Conservation (phyloP, 192 early-diverging fungal genomes). For the Backusella westeae region DNA sequence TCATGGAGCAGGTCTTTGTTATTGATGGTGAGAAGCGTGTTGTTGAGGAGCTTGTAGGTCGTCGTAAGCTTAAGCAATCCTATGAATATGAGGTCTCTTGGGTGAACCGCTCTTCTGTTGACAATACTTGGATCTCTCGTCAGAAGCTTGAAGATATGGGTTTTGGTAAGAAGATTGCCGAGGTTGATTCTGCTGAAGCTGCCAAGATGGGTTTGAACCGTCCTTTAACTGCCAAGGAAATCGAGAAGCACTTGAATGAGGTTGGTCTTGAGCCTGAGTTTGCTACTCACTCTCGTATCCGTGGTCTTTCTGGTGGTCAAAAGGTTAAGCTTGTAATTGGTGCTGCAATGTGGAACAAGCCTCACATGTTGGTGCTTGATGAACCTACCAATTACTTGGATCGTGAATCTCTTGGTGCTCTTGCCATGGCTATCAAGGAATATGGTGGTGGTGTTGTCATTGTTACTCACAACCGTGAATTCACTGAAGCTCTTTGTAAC, state of each 20-base stretch:
- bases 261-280: conserved; percentile 78
- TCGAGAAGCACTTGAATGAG: conserved; percentile 73
- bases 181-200: conserved; percentile 68
- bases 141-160: conserved; percentile 72
- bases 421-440: conserved; percentile 72
- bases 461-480: conserved; percentile 85
- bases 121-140: conserved; percentile 71
- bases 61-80: conserved; percentile 78
- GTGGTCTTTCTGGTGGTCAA: conserved; percentile 77
- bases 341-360: conserved; percentile 83
- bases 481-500: conserved; percentile 66
- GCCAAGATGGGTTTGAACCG: conserved; percentile 73
- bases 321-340: conserved; percentile 87
- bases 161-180: conserved; percentile 73
- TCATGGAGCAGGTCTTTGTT: conserved; percentile 47
- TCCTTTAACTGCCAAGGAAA: conserved; percentile 68
- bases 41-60: conserved; percentile 63
- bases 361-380: conserved; percentile 90
- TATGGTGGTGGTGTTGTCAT: conserved; percentile 83
- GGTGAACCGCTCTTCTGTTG: conserved; percentile 56
- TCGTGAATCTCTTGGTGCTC: conserved; percentile 61
- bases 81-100: conserved; percentile 85
- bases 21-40: conserved; percentile 62
- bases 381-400: conserved; percentile 81
- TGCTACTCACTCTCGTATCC: conserved; percentile 67